Evolutionary conservation across 345 rosid genomes (phyloP).

Genomic region (Physaria fendleri): DNA sequence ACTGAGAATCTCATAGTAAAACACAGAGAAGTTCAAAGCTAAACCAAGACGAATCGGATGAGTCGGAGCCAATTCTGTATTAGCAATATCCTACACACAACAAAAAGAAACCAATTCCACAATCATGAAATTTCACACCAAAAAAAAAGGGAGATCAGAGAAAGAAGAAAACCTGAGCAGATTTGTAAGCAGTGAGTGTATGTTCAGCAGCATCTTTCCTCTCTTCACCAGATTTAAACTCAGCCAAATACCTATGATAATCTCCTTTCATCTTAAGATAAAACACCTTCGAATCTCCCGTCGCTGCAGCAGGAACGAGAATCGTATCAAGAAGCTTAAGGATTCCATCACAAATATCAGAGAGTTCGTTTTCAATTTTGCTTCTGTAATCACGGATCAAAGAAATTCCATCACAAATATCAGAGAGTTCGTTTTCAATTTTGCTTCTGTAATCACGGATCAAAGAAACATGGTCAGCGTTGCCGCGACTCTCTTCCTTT

Average conservation of each 20-base stretch:
- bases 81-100: constrained; percentile 69
- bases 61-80: constrained; percentile 75
- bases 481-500: constrained; percentile 88
- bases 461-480: constrained; percentile 76
- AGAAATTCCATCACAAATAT: too few species aligned
- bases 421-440: too few species aligned
- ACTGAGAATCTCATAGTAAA: constrained; percentile 84
- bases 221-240: constrained; percentile 76
- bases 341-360: constrained; percentile 73
- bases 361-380: constrained; percentile 77
- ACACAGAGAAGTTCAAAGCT: constrained; percentile 87
- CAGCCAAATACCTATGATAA: constrained; percentile 81
- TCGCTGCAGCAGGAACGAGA: constrained; percentile 60
- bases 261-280: constrained; percentile 93
- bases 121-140: background rate
- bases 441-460: too few species aligned
- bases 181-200: constrained; percentile 74
- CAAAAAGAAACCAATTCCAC: background rate
- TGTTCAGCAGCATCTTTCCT: constrained; percentile 86
- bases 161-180: constrained; percentile 62
- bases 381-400: constrained; percentile 75
- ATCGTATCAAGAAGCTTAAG: constrained; percentile 68
- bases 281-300: constrained; percentile 82
- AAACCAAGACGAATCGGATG: constrained; percentile 89
- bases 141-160: background rate